Conservation (phyloP, 805 yeast species). For the Hanseniaspora taiwanica region DNA sequence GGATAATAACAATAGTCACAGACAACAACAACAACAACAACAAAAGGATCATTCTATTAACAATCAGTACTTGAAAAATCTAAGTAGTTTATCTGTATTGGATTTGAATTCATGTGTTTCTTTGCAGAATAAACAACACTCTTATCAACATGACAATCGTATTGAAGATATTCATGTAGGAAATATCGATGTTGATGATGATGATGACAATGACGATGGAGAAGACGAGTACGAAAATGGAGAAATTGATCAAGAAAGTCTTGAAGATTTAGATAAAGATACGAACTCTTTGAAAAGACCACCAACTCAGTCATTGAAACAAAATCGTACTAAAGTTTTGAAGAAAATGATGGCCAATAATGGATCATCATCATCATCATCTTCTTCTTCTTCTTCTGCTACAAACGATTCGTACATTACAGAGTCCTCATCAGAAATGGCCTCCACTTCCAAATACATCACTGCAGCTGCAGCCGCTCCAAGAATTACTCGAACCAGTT, state of each 20-base stretch:
- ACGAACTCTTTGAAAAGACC: background rate
- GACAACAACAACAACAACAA: too few relatives aligned
- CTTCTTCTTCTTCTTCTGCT: background rate
- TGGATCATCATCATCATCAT: background rate
- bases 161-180: background rate
- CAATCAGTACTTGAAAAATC: background rate
- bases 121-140: background rate
- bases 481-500: constrained; percentile 25
- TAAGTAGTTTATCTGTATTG: background rate
- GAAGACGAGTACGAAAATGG: constrained; percentile 6
- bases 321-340: background rate
- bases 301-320: background rate
- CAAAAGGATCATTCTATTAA: too few relatives aligned
- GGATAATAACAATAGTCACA: background rate
- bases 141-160: too few relatives aligned
- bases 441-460: constrained; percentile 22
- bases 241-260: background rate
- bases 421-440: constrained; percentile 6
- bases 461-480: constrained; percentile 83
- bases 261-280: background rate
- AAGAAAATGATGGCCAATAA: background rate
- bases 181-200: constrained; percentile 8
- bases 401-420: background rate
- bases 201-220: background rate
- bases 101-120: background rate